Base-by-base conservation (phyloP, 805 yeast genomes). In the Myxozyma nipponensis region DNA sequence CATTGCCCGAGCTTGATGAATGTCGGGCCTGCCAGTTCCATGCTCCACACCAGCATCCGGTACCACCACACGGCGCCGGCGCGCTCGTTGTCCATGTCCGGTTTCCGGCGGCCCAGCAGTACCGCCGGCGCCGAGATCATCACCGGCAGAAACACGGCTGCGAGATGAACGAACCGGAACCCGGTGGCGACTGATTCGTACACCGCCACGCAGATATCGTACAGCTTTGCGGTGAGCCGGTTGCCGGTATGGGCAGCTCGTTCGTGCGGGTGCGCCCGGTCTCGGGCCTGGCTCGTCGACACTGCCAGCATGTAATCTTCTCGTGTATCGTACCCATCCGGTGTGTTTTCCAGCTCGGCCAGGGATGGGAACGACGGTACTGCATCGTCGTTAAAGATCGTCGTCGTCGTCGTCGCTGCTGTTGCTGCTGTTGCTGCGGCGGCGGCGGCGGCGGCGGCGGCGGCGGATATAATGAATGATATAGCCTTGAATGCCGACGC, bases 1-100 rank as follows among this genome's bases (percentile, higher is more conserved):
- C 99, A 93, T 71, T 93, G 99, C 2, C 98, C 98, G 50, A 93
- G 76, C 67, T 72, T 72, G 50, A 73, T 70, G 57, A 72, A 93
- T 2, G 96, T 84, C 2, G 98, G 95, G 0, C 98, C 98, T 0
- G 96, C 96, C 17, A 72, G 55, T 66, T 91, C 96, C 50, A 93
- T 79, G 0, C 84, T 71, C 64, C 77, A 67, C 43, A 87, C 74
- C 19, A 91, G 69, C 42, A 80, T 68, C 46, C 69, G 68, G 67
- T 77, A 90, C 96, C 97, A 91, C 19, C 80, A 37, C 18, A 75
- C 60, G 1, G 86, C 77, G 0, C 96, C 96, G 2, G 75, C 63
- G 30, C 83, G 73, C 19, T 76, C 79, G 41, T 71, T 70, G 34
- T 62, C 57, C 34, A 59, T 51, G 1, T 50, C 48, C 1, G 44